Conservation (phyloP, 1,139 yeast species). For the Sugiyamaella neomexicana region DNA sequence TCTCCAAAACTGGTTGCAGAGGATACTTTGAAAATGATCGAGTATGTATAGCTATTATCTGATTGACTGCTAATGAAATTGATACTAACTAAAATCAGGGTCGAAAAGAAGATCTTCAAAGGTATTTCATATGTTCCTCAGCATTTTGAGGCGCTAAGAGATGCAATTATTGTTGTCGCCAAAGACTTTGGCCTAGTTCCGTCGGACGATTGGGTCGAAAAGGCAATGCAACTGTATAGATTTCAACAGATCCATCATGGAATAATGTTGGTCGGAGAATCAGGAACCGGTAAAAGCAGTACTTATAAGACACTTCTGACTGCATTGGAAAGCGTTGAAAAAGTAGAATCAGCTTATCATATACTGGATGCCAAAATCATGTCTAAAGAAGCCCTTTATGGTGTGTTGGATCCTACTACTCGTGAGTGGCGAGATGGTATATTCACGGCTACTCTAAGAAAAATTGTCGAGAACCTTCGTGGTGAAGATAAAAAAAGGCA, state of each 20-base stretch:
- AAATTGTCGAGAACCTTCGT: slow-evolving; percentile 55
- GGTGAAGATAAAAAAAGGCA: slow-evolving; percentile 58
- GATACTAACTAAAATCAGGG: slow-evolving; percentile 24
- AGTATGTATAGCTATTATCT: slow-evolving; percentile 20
- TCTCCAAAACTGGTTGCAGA: slow-evolving; percentile 60
- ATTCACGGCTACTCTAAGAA: slow-evolving; percentile 67
- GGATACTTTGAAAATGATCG: slow-evolving; percentile 50
- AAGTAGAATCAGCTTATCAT: slow-evolving; percentile 45
- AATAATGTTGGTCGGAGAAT: slow-evolving; percentile 71
- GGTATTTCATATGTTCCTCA: slow-evolving; percentile 29
- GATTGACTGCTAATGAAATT: background rate
- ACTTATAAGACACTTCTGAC: slow-evolving; percentile 53
- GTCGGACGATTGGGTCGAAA: slow-evolving; percentile 51
- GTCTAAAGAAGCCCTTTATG: slow-evolving; percentile 66
- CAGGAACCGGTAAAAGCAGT: slow-evolving; percentile 76
- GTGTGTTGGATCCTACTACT: slow-evolving; percentile 69
- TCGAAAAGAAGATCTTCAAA: slow-evolving; percentile 39
- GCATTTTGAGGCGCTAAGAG: slow-evolving; percentile 27
- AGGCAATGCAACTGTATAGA: slow-evolving; percentile 62
- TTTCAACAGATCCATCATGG: slow-evolving; percentile 75
- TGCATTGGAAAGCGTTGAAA: slow-evolving; percentile 46
- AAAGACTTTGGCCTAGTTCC: slow-evolving; percentile 32
- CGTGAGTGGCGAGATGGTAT: slow-evolving; percentile 94
- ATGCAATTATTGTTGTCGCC: slow-evolving; percentile 32
- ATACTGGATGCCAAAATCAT: slow-evolving; percentile 75